Percentiles rank a stretch among this genome's conserved stretches.
These are phyloP conservation scores for Termitomyces bulborhizus DNA, from an alignment of 768 basidiomycete species.

Conservation along the genomic window DNA sequence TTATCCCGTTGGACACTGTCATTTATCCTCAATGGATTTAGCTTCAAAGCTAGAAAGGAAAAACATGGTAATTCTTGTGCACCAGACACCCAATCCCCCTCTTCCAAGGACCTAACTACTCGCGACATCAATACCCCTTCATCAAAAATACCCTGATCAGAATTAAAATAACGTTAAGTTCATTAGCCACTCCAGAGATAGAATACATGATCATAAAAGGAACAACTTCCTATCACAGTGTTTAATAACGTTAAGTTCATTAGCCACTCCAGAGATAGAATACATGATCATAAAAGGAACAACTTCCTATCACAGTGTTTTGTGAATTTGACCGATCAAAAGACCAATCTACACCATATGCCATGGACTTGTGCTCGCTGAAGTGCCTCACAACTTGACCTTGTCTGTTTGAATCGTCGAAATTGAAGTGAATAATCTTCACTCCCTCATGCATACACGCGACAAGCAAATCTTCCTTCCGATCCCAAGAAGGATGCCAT, in stretches of 20 bases:
- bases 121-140: not conserved
- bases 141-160: constrained; percentile 3
- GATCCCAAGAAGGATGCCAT: constrained; percentile 78
- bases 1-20: constrained; percentile 66
- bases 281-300: constrained; percentile 92
- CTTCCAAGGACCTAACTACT: not conserved
- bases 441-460: constrained; percentile 98
- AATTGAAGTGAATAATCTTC: constrained; percentile 65
- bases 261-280: constrained; percentile 76
- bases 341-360: constrained; percentile 93
- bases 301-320: constrained; percentile 68
- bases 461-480: constrained; percentile 74
- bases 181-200: constrained; percentile 70
- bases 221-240: constrained; percentile 78
- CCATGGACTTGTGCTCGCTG: constrained; percentile 74
- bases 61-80: constrained; percentile 24
- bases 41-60: constrained; percentile 47
- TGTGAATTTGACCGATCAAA: constrained; percentile 26
- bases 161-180: not conserved
- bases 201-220: constrained; percentile 90
- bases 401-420: constrained; percentile 23
- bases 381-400: constrained; percentile 42
- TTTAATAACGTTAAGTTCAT: too few relatives aligned
- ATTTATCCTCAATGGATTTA: constrained; percentile 60
- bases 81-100: not conserved